Base-by-base conservation (phyloP, 2,329 filamentous ascomycete species). In the Pseudocercospora fijiensis region DNA sequence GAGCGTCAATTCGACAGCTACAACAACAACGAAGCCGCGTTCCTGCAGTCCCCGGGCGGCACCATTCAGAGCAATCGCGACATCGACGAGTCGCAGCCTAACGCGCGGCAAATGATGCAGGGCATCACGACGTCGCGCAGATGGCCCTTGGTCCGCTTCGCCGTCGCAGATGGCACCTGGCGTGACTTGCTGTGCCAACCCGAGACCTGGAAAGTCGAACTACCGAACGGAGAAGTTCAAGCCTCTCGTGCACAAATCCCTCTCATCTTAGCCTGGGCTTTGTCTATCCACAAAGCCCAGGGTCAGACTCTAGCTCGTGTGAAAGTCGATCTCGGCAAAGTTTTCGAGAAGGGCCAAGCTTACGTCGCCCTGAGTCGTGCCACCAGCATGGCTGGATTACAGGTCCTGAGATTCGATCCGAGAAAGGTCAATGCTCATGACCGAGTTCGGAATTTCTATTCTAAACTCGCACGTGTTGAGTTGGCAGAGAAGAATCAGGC, bases 231-330 rank as follows among this genome's bases (percentile, higher is more conserved):
- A 53, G 93, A 98, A 75, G 84, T 98, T 0, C 92, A 96, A 76
- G 95, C 95, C 1, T 91, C 91, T 65, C 90, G 95, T 43, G 85
- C 84, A 52, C 84, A 86, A 64, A 78, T 86, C 4, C 95, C 95
- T 0, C 83, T 99, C 57, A 98, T 99, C 67, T 83, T 99, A 28
- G 95, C 95, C 0, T 99, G 95, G 95, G 95, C 95, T 1, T 80
- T 99, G 20, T 96, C 92, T 0, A 99, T 99, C 64, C 95, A 99
- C 81, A 99, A 99, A 78, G 95, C 95, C 0, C 94, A 98, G 76
- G 94, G 94, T 1, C 94, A 98, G 76, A 98, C 94, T 0, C 81
- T 97, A 26, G 92, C 96, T 73, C 85, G 94, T 57, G 95, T 99
- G 64, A 96, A 96, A 74, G 95, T 99, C 26, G 92, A 99, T 75